Base-by-base conservation (phyloP, 331 rosid species). In the Acacia concinna region DNA sequence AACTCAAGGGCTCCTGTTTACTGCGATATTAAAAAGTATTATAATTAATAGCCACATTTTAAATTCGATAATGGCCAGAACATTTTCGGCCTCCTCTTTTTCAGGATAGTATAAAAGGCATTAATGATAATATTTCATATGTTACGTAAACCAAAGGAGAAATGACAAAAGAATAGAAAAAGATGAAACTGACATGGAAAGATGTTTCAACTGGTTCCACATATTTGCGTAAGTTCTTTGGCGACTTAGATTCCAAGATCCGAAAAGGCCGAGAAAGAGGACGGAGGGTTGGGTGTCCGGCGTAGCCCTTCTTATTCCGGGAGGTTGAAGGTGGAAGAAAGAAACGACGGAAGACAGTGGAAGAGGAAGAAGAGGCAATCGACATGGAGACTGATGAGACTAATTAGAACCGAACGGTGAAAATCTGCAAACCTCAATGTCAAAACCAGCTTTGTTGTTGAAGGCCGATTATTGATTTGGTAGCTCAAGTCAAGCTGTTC, bases 181-280 rank as follows among this genome's bases (percentile, higher is more conserved):
- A 14, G 1, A 81, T 12, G 41, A 63, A 15, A 56, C 17, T 10
- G 47, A 15, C 38, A 34, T 34, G 31, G 38, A 71, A 38, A 15
- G 71, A 47, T 11, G 9, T 9, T 20, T 52, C 49, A 37, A 52
- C 47, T 21, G 56, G 35, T 57, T 34, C 21, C 11, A 63, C 17
- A 47, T 4, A 65, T 34, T 69, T n/a, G 54, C 82, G 82, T 74
- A 93, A 94, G 68, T 81, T 83, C n/a, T 65, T 81, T 0, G 83
- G 52, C 31, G 85, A 74, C 70, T 77, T 78, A 52, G 78, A 83
- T 74, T 90, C 90, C 9, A 78, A 86, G 89, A 88, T 88, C 88
- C 93, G 91, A 60, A 81, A 52, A 73, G 75, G 82, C 3, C 81
- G 86, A 79, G 94, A 82, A 69, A 83, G 63, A 23, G 91, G 89